phyloP scores from a whole-genome alignment of 2,329 filamentous ascomycete species.

The Neocucurbitaria cava region DNA sequence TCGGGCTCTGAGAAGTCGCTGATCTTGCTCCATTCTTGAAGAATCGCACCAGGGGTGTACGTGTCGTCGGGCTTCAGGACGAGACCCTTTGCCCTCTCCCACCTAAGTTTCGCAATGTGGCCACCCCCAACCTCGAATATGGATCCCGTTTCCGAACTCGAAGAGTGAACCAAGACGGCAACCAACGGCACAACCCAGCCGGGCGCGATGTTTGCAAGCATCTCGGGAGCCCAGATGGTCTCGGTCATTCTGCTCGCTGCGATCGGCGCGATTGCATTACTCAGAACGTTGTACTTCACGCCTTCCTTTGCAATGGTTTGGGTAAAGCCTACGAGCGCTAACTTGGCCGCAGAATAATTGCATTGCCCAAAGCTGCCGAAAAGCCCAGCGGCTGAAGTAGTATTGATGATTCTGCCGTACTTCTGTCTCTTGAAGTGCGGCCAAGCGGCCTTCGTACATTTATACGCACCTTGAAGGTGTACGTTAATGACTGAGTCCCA shows the following conservation, averaged over 20 bases:
- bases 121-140: constrained; percentile 96
- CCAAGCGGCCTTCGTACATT: constrained; percentile 94
- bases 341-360: constrained; percentile 96
- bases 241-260: constrained; percentile 95
- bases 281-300: constrained; percentile 95
- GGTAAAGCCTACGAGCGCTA: constrained; percentile 94
- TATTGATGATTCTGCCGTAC: constrained; percentile 96
- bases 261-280: constrained; percentile 94
- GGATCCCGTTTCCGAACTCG: constrained; percentile 83
- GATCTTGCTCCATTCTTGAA: constrained; percentile 89
- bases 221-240: constrained; percentile 93
- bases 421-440: constrained; percentile 98
- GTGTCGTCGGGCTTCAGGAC: constrained; percentile 87
- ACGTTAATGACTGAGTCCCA: constrained; percentile 96
- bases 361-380: constrained; percentile 96
- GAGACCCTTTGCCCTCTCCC: constrained; percentile 90
- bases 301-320: constrained; percentile 98
- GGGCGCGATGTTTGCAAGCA: constrained; percentile 83
- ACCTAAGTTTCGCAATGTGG: constrained; percentile 89
- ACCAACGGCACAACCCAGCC: constrained; percentile 96
- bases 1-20: constrained; percentile 84
- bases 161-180: constrained; percentile 84
- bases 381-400: constrained; percentile 91
- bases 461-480: constrained; percentile 92
- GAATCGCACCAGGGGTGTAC: constrained; percentile 85